Conservation (phyloP, 176 grass and related monocot genomes). For the Eremochloa ophiuroides region DNA sequence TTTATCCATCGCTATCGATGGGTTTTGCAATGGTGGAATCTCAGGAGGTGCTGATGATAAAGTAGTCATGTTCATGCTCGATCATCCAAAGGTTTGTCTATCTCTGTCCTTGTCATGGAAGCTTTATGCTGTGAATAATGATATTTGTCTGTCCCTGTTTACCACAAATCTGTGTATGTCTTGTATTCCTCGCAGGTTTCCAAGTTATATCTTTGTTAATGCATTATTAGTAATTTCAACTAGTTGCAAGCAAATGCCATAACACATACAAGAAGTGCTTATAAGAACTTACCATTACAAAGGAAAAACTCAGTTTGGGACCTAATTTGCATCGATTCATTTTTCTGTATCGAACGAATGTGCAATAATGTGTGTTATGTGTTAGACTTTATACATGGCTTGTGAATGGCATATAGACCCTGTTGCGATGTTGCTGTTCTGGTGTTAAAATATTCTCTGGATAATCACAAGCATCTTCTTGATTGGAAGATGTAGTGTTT, state of each 20-base stretch:
- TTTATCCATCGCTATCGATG: constrained; percentile 87
- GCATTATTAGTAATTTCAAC: neutral
- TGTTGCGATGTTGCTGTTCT: neutral
- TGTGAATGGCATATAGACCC: neutral
- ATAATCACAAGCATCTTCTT: neutral
- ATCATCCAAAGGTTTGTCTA: constrained; percentile 63
- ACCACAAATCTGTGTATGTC: neutral
- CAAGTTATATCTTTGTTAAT: neutral
- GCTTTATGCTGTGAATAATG: neutral
- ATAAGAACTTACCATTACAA: neutral
- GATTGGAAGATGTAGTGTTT: neutral
- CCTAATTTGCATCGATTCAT: neutral
- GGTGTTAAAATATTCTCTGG: neutral
- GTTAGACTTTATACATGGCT: neutral
- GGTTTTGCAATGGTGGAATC: constrained; percentile 74
- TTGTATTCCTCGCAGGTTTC: neutral
- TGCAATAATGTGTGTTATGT: constrained; percentile 4
- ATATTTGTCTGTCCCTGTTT: neutral
- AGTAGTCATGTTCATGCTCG: constrained; percentile 66
- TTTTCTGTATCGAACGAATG: constrained; percentile 7
- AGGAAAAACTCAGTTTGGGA: neutral
- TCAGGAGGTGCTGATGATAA: constrained; percentile 92
- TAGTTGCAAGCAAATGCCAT: neutral
- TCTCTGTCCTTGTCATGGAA: neutral
- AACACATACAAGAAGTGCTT: neutral